phyloP scores from a whole-genome alignment of 2,329 filamentous ascomycete species.

The Chaetomiaceae sp. region DNA sequence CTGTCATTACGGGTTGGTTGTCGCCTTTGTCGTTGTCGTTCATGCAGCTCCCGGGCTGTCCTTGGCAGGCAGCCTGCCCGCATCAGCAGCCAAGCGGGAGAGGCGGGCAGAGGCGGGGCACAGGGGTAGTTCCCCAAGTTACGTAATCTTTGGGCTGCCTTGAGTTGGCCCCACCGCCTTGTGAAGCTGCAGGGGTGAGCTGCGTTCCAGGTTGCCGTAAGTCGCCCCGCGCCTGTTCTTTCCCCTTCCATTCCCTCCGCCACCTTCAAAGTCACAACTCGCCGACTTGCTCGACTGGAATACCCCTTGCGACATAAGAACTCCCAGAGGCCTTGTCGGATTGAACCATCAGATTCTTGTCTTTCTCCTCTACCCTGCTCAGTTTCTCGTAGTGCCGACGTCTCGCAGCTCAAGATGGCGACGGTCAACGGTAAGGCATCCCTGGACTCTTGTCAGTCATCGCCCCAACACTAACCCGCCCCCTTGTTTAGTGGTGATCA shows the following conservation, averaged over 20 bases:
- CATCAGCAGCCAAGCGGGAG: neutral
- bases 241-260: slow-evolving; percentile 18
- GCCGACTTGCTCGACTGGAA: neutral
- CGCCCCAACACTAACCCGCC: slow-evolving; percentile 23
- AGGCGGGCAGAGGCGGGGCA: slow-evolving; percentile 14
- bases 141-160: slow-evolving; percentile 15
- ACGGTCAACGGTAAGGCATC: slow-evolving; percentile 19
- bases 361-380: neutral
- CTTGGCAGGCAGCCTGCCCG: slow-evolving; percentile 16
- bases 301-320: too few relatives aligned
- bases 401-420: slow-evolving; percentile 16
- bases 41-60: slow-evolving; percentile 2
- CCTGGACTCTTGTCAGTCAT: neutral
- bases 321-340: too few relatives aligned
- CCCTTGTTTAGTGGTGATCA: slow-evolving; percentile 67
- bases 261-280: slow-evolving; percentile 10
- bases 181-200: neutral
- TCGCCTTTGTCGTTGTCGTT: slow-evolving; percentile 3
- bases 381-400: neutral
- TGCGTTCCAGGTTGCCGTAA: neutral
- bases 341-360: too few relatives aligned
- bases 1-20: neutral
- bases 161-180: neutral
- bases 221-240: slow-evolving; percentile 18
- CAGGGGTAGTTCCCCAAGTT: slow-evolving; percentile 2